Percentiles rank a stretch among this genome's conserved stretches.
phyloP scores from a whole-genome alignment of 1,284 basidiomycete genomes.

The Rhizoctonia solani region DNA sequence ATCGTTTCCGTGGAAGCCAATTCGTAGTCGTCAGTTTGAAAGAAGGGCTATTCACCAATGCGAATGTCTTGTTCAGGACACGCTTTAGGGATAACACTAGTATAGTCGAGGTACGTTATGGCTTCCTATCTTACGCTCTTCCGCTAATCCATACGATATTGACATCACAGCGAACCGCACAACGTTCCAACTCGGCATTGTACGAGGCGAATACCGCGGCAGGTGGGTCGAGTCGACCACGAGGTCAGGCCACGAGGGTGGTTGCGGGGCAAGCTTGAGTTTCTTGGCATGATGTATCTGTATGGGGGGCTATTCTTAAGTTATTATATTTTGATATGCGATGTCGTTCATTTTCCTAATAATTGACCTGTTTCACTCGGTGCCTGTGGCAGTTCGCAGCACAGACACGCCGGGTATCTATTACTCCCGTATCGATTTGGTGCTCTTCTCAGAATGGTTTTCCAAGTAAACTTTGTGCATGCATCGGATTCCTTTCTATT shows the following conservation, averaged over 20 bases:
- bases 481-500: no score
- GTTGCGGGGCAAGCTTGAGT: neutral
- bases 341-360: no score
- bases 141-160: neutral
- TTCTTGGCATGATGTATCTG: neutral
- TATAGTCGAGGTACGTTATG: constrained; percentile 65
- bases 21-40: constrained; percentile 98
- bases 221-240: neutral
- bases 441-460: no score
- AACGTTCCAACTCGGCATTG: constrained; percentile 9
- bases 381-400: no score
- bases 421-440: no score
- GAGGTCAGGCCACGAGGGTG: no score
- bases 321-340: no score
- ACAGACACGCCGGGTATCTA: no score
- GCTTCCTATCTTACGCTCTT: neutral
- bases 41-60: constrained; percentile 97
- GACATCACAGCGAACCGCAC: constrained; percentile 15
- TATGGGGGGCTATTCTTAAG: neutral
- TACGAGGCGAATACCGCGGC: neutral
- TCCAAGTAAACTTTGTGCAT: no score
- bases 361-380: no score
- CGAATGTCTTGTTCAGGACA: constrained; percentile 94
- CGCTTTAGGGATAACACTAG: constrained; percentile 91
- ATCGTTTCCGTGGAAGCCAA: constrained; percentile 96